Conservation (phyloP, 2,329 filamentous ascomycete genomes). For the Cylindrodendrum hubeiense region DNA sequence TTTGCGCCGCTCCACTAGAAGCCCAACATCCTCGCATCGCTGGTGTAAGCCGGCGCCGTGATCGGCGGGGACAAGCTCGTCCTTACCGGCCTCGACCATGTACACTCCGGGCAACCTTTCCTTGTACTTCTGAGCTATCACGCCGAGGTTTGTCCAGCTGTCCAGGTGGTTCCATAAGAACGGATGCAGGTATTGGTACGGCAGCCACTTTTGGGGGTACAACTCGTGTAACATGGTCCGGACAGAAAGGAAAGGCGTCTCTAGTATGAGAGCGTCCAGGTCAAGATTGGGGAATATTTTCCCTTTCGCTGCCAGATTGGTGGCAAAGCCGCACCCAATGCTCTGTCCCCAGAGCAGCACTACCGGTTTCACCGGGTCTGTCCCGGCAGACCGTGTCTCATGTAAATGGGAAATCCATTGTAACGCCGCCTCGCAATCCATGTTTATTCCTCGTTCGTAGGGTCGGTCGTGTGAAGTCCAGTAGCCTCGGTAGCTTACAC, state of each 20-base stretch:
- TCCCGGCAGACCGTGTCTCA: constrained; percentile 28
- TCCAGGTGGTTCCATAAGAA: constrained; percentile 77
- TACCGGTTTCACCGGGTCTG: constrained; percentile 44
- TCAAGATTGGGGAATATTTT: constrained; percentile 52
- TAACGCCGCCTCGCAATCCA: constrained; percentile 75
- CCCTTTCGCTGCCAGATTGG: constrained; percentile 63
- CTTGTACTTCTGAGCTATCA: constrained; percentile 50
- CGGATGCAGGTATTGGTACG: constrained; percentile 80
- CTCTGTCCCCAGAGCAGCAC: constrained; percentile 83
- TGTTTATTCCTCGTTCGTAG: constrained; percentile 76
- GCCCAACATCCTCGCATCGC: constrained; percentile 60
- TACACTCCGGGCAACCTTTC: constrained; percentile 54
- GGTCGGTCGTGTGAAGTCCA: constrained; percentile 82
- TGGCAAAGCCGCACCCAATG: constrained; percentile 79
- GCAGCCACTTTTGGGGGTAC: constrained; percentile 84
- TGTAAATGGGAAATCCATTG: constrained; percentile 68
- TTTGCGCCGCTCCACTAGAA: constrained; percentile 59
- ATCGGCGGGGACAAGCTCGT: constrained; percentile 68
- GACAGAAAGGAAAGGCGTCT: constrained; percentile 81
- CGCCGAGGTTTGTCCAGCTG: constrained; percentile 63
- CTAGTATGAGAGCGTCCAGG: constrained; percentile 70
- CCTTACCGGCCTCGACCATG: constrained; percentile 68
- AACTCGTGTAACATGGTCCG: constrained; percentile 77
- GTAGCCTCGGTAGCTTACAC: constrained; percentile 77
- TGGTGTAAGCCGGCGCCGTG: constrained; percentile 61